These are phyloP conservation scores for Wallacemonas collosoma DNA, from an alignment of 208 protist species.

Conservation along the genomic window DNA sequence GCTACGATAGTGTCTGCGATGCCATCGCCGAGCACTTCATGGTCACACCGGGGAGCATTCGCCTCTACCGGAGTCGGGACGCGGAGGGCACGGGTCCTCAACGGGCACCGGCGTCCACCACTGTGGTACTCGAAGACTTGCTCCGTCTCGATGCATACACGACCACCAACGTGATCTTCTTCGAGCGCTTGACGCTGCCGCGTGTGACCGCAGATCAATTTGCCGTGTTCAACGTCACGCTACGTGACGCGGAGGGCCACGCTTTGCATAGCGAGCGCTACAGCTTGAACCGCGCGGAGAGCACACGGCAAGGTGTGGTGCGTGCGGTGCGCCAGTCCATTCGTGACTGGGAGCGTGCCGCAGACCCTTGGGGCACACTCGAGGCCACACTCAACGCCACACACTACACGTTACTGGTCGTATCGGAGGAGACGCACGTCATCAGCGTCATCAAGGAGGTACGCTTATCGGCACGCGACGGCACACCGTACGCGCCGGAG, in stretches of 20 bases:
- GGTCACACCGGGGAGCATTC: slow-evolving; percentile 49
- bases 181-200: slow-evolving; percentile 35
- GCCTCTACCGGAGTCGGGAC: slow-evolving; percentile 48
- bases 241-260: slow-evolving; percentile 51
- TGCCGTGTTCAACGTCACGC: slow-evolving; percentile 29
- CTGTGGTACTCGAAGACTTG: slow-evolving; percentile 33
- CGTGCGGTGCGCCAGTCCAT: slow-evolving; percentile 33
- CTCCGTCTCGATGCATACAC: slow-evolving; percentile 34
- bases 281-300: slow-evolving; percentile 19
- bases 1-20: slow-evolving; percentile 58
- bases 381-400: slow-evolving; percentile 24
- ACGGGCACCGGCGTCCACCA: slow-evolving; percentile 7
- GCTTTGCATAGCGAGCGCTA: slow-evolving; percentile 50
- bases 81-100: slow-evolving; percentile 23
- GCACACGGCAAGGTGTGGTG: slow-evolving; percentile 34
- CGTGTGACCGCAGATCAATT: slow-evolving; percentile 30
- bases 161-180: slow-evolving; percentile 35
- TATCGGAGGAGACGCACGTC: slow-evolving; percentile 25
- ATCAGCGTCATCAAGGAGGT: slow-evolving; percentile 61
- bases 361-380: slow-evolving; percentile 47
- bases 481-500: slow-evolving; percentile 16
- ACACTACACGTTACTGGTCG: slow-evolving; percentile 46
- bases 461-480: slow-evolving; percentile 18
- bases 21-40: slow-evolving; percentile 32
- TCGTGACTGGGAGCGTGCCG: slow-evolving; percentile 30